Evolutionary conservation across 306 rosid genomes (phyloP).

Genomic region (Fagus sylvatica): DNA sequence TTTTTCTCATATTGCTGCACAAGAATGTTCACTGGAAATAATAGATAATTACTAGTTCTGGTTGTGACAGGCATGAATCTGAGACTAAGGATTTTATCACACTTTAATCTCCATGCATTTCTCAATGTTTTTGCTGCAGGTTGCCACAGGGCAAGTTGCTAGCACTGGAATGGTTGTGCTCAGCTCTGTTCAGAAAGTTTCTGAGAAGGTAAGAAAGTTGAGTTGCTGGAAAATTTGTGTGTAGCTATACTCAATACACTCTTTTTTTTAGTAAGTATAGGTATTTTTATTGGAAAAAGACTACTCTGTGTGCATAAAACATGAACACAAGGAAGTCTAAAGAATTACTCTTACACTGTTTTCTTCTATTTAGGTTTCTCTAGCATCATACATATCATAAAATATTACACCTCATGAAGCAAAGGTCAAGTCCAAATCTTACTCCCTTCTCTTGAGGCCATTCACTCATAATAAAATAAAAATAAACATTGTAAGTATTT

Average conservation of each 20-base stretch:
- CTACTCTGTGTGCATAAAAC: no score
- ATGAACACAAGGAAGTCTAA: no score
- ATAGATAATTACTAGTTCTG: not conserved
- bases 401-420: no score
- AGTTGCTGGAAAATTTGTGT: conserved; percentile 5
- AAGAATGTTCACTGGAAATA: not conserved
- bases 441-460: no score
- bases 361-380: conserved; percentile 65
- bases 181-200: conserved; percentile 93
- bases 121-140: conserved; percentile 41
- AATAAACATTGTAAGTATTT: no score
- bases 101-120: not conserved
- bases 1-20: not conserved
- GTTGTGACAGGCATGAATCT: not conserved
- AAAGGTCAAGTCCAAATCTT: no score
- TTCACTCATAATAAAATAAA: no score
- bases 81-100: not conserved
- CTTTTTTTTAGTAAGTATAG: no score
- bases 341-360: not conserved
- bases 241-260: not conserved
- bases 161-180: conserved; percentile 91
- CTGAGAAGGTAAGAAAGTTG: conserved; percentile 75
- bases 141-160: conserved; percentile 95
- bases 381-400: conserved; percentile 55
- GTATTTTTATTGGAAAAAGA: no score